Conservation (phyloP, 2,329 filamentous ascomycete species). For the Fusarium irregulare region DNA sequence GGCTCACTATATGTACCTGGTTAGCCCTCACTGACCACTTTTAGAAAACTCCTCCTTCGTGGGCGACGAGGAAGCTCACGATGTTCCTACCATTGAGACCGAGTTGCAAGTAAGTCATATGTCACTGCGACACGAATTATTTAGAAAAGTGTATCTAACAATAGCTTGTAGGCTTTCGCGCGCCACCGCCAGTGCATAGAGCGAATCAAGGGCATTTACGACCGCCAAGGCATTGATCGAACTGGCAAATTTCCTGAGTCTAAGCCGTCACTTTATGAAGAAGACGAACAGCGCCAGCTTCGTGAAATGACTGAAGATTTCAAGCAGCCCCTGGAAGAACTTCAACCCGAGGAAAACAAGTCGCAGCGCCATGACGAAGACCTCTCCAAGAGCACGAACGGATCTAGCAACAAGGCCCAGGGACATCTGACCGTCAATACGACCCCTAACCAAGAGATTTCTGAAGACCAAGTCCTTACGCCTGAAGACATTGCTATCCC, state of each 20-base stretch:
- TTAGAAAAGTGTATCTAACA: not conserved
- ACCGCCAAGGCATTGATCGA: not conserved
- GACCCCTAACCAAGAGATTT: not conserved
- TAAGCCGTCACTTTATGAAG: not conserved
- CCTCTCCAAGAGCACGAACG: not conserved
- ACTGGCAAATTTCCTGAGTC: not conserved
- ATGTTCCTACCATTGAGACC: not conserved
- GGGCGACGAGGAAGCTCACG: not conserved
- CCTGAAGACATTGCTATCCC: not conserved
- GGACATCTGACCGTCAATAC: not conserved
- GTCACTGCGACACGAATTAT: not conserved
- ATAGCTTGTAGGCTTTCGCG: not conserved
- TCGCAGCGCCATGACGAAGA: not conserved
- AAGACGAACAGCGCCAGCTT: not conserved
- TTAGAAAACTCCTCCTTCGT: slow-evolving; percentile 13
- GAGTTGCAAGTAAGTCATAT: not conserved
- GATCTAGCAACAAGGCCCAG: not conserved
- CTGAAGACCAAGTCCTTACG: not conserved
- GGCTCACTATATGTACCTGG: not conserved
- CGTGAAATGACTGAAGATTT: slow-evolving; percentile 9
- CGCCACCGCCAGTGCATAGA: not conserved
- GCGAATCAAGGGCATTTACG: not conserved
- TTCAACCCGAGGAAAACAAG: not conserved
- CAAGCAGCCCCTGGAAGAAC: not conserved
- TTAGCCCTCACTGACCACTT: not conserved